Evolutionary conservation across 768 basidiomycete species (phyloP), one percentile per base, ranked within the genome.

Genomic region (Agaricus subrufescens): DNA sequence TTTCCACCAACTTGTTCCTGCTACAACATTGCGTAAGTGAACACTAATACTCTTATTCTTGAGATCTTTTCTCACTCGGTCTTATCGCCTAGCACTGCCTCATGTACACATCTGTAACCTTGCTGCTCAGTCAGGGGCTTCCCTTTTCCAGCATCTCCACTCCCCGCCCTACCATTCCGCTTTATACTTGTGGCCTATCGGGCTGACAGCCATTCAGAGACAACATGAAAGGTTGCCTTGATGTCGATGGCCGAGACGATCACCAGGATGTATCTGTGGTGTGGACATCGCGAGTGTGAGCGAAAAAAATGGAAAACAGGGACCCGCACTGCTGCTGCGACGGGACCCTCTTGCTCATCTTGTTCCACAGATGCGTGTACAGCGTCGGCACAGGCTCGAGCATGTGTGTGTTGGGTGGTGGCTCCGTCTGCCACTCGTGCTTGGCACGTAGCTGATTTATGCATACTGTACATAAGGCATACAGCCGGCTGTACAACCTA

Each of bases 121-220:
- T 44, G 89, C 91, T 1, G 86, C 91, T 2, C 94, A 96, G 69
- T 93, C 88, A 0, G 96, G 97, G 2, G 90, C 92, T 2, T 89
- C 92, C 0, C 83, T 94, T 52, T 97, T 98, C 76, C 82, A 85
- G 23, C 89, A 91, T 40, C 76, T 81, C 23, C 74, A 87, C 53
- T 70, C 85, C 0, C 76, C 79, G 0, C 88, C 92, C 1, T 77
- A 78, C 51, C 66, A 73, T 50, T 48, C 64, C 3, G 57, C 60
- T 15, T 54, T 43, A 47, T 56, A 15, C 52, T 62, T 49, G 50
- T 60, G 47, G 37, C 31, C 49, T 19, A 43, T n/a, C n/a, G n/a
- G n/a, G n/a, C n/a, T n/a, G n/a, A n/a, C n/a, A n/a, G n/a, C n/a
- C n/a, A n/a, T n/a, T n/a, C n/a, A n/a, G n/a, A n/a, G n/a, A n/a